These are phyloP conservation scores for Quercus tomentella DNA, from an alignment of 331 rosid genomes.

Conservation along the genomic window DNA sequence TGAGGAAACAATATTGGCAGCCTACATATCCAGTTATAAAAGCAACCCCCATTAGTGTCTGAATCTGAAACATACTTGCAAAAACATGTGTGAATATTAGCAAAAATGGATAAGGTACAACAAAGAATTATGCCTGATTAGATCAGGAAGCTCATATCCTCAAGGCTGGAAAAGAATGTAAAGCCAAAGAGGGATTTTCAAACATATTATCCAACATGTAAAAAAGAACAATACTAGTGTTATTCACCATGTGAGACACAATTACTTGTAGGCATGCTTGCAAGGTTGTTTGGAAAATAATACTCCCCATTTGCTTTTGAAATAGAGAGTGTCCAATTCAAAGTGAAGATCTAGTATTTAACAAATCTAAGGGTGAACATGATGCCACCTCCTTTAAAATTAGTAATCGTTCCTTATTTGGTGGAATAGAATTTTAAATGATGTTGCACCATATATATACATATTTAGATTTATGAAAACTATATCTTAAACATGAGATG, in stretches of 20 bases:
- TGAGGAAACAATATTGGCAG: conserved; percentile 59
- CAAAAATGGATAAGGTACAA: neutral
- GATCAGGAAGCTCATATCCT: neutral
- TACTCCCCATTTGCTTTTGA: too few relatives aligned
- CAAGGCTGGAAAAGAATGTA: neutral
- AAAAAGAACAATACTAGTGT: neutral
- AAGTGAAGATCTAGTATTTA: too few relatives aligned
- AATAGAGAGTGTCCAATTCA: too few relatives aligned
- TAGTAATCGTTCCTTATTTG: too few relatives aligned
- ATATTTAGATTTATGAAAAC: too few relatives aligned
- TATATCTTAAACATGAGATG: too few relatives aligned
- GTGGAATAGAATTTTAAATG: too few relatives aligned
- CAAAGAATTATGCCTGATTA: too few relatives aligned
- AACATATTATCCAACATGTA: neutral
- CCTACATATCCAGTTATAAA: conserved; percentile 38
- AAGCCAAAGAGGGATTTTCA: neutral
- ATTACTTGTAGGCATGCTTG: neutral
- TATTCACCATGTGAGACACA: neutral
- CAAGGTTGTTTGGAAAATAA: neutral
- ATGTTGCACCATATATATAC: too few relatives aligned
- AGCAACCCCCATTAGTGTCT: conserved; percentile 6
- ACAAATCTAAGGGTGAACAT: too few relatives aligned
- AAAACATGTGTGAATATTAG: neutral
- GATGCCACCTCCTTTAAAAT: too few relatives aligned
- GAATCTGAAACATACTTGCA: neutral